A percentile compares a stretch with the other conserved stretches of the same genome.
These are phyloP conservation scores for Melaleuca alternifolia DNA, from an alignment of 345 rosid species.

Conservation along the genomic window DNA sequence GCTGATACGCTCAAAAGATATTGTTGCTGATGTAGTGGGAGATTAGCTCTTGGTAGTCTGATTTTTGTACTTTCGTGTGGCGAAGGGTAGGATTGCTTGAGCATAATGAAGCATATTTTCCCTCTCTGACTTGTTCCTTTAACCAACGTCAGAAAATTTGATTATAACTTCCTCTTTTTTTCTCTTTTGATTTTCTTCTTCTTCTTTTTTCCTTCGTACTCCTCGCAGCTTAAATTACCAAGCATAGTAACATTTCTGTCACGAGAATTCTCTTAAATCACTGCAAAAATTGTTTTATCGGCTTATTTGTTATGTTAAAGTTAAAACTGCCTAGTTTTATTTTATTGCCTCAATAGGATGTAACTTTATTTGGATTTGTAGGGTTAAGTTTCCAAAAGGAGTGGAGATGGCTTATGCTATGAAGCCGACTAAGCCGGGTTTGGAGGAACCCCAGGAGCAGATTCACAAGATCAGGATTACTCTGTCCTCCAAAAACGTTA, in stretches of 20 bases:
- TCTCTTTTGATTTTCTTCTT: no score
- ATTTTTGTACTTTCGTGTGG: background rate
- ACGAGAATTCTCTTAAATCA: no score
- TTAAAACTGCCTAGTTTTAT: background rate
- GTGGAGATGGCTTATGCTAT: constrained; percentile 7
- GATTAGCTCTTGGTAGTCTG: background rate
- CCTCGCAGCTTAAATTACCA: no score
- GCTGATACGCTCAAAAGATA: background rate
- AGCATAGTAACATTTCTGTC: no score
- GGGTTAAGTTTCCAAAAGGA: background rate
- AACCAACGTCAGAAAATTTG: no score
- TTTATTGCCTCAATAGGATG: background rate
- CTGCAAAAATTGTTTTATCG: no score
- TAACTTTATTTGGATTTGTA: background rate
- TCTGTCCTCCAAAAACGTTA: constrained; percentile 11
- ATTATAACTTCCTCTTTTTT: no score
- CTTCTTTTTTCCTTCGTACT: no score
- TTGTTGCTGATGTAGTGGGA: background rate
- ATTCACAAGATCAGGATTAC: constrained; percentile 14
- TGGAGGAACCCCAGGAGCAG: constrained; percentile 9
- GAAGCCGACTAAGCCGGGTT: constrained; percentile 8
- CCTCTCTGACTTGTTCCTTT: no score
- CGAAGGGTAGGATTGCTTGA: background rate
- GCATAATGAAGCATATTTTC: constrained; percentile 36
- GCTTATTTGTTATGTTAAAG: no score